Percentiles rank a stretch among this genome's conserved stretches.
Conservation (phyloP, 768 basidiomycete genomes). For the Pleurotus tuoliensis region DNA sequence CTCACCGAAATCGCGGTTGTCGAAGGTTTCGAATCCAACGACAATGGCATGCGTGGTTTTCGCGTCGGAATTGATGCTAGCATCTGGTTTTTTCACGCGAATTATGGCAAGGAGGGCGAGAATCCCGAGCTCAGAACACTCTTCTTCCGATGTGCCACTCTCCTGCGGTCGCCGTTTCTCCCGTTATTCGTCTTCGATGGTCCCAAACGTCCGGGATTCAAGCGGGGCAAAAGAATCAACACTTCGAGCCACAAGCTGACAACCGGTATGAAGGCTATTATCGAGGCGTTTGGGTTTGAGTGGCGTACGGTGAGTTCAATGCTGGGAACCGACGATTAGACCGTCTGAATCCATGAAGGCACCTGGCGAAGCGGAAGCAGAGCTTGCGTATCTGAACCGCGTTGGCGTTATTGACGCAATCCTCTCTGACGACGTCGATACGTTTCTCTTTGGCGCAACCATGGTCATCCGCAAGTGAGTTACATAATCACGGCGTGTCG, state of each 20-base stretch:
- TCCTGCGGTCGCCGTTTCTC: constrained; percentile 75
- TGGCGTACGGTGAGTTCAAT: constrained; percentile 33
- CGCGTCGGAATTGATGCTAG: constrained; percentile 87
- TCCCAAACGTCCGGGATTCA: constrained; percentile 74
- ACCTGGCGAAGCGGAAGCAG: constrained; percentile 94
- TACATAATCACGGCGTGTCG: not conserved
- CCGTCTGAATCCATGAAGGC: constrained; percentile 46
- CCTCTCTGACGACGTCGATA: constrained; percentile 92
- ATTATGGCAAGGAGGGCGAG: constrained; percentile 74
- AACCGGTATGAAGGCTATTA: constrained; percentile 73
- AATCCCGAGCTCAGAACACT: constrained; percentile 80
- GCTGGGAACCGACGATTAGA: constrained; percentile 18
- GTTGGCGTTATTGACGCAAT: constrained; percentile 84
- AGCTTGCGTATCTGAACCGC: constrained; percentile 81
- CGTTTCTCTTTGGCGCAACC: constrained; percentile 82
- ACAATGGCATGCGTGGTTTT: constrained; percentile 62
- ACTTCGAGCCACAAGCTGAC: constrained; percentile 61
- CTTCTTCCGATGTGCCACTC: constrained; percentile 81
- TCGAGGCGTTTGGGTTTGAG: constrained; percentile 40
- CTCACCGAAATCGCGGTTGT: constrained; percentile 71
- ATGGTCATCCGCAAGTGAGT: constrained; percentile 82
- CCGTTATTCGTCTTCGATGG: constrained; percentile 94
- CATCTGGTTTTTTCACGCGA: constrained; percentile 78
- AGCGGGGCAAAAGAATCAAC: constrained; percentile 72
- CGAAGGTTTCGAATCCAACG: constrained; percentile 72